phyloP scores from a whole-genome alignment of 768 basidiomycete genomes.

The Clitopilus passeckerianus region DNA sequence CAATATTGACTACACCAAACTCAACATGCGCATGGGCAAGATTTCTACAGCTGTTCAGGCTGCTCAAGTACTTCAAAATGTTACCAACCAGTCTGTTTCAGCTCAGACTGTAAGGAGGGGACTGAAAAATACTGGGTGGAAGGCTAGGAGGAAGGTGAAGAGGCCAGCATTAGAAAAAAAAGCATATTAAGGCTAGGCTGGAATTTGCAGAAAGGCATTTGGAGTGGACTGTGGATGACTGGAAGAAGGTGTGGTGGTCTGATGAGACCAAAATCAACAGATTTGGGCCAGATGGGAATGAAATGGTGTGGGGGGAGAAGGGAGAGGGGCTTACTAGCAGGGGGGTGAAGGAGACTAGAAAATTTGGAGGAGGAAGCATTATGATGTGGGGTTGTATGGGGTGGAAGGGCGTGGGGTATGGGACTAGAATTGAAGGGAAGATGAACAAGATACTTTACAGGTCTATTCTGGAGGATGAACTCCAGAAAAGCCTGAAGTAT shows the following conservation, averaged over 20 bases:
- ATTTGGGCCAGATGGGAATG: constrained; percentile 17
- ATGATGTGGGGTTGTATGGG: constrained; percentile 23
- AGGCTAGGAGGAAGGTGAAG: constrained; percentile 8
- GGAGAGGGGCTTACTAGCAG: constrained; percentile 14
- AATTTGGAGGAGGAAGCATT: constrained; percentile 18
- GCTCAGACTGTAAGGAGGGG: constrained; percentile 3
- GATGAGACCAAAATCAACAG: constrained; percentile 27
- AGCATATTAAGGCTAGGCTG: constrained; percentile 4
- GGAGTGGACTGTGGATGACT: constrained; percentile 21
- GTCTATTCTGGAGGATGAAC: constrained; percentile 15
- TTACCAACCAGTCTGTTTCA: constrained; percentile 8
- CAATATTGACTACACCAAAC: constrained; percentile 2
- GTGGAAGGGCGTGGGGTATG: constrained; percentile 15
- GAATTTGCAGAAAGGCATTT: constrained; percentile 10
- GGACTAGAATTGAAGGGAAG: constrained; percentile 12
- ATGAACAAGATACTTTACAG: constrained; percentile 5
- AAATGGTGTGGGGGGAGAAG: constrained; percentile 10
- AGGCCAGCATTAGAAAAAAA: constrained; percentile 4
- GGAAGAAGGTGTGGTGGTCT: constrained; percentile 19
- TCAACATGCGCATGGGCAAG: not conserved
- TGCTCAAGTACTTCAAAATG: constrained; percentile 3
- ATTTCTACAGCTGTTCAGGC: no score
- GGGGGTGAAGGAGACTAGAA: constrained; percentile 12
- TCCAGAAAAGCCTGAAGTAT: constrained; percentile 10
- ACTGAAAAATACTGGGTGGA: constrained; percentile 1